phyloP scores from a whole-genome alignment of 148 eudicot genomes.

The Camellia granthamiana region DNA sequence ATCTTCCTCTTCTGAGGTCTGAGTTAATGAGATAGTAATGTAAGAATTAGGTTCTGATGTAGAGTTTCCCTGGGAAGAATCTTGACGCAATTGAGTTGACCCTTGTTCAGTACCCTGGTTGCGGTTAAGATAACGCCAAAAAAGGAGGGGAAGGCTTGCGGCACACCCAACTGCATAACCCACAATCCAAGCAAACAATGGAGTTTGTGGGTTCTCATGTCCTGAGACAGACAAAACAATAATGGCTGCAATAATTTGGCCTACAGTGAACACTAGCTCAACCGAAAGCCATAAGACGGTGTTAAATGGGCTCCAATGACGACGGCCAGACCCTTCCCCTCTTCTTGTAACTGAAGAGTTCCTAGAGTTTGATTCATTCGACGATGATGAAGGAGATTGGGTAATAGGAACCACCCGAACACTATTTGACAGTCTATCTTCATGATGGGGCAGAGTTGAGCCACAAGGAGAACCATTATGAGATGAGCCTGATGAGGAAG shows the following conservation, averaged over 20 bases:
- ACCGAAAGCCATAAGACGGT: slow-evolving; percentile 64
- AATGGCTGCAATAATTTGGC: slow-evolving; percentile 60
- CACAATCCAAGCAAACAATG: slow-evolving; percentile 74
- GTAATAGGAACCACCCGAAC: slow-evolving; percentile 24
- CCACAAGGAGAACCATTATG: slow-evolving; percentile 28
- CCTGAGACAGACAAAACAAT: slow-evolving; percentile 56
- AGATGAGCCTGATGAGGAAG: slow-evolving; percentile 45
- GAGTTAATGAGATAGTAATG: slow-evolving; percentile 51
- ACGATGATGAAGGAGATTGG: slow-evolving; percentile 33
- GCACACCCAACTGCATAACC: slow-evolving; percentile 71
- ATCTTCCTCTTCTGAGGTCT: slow-evolving; percentile 51
- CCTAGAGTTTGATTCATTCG: slow-evolving; percentile 33
- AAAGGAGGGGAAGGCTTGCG: slow-evolving; percentile 59
- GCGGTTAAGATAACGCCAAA: slow-evolving; percentile 64
- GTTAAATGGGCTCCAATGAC: slow-evolving; percentile 68
- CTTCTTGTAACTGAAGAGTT: slow-evolving; percentile 47
- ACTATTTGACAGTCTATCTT: slow-evolving; percentile 34
- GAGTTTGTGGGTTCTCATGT: slow-evolving; percentile 68
- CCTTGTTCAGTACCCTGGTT: slow-evolving; percentile 42
- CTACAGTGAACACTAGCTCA: slow-evolving; percentile 54
- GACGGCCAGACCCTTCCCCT: slow-evolving; percentile 54
- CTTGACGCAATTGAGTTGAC: slow-evolving; percentile 36
- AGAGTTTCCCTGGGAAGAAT: slow-evolving; percentile 36
- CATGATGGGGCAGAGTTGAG: slow-evolving; percentile 23
- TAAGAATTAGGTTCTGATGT: slow-evolving; percentile 51